A percentile compares a stretch with the other conserved stretches of the same genome.
These are phyloP conservation scores for Porodaedalea pini DNA, from an alignment of 1,284 basidiomycete genomes.

Conservation along the genomic window DNA sequence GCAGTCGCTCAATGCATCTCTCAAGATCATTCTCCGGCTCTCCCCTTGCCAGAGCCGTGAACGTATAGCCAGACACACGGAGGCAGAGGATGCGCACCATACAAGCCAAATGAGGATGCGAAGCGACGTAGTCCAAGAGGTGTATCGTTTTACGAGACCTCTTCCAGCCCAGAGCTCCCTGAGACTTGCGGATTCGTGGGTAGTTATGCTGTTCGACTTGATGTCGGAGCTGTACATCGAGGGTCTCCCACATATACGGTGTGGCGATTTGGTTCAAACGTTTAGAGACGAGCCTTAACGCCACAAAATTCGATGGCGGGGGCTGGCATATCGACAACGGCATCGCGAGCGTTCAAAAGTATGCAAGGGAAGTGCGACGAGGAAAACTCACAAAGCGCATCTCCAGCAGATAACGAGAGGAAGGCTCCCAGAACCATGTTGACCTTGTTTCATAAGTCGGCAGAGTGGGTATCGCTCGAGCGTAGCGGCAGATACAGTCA, in stretches of 20 bases:
- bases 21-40: constrained; percentile 2
- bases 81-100: constrained; percentile 1
- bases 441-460: background rate
- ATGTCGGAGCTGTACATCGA: background rate
- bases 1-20: background rate
- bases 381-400: background rate
- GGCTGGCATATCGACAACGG: background rate
- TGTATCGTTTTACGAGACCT: background rate
- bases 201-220: background rate
- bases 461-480: background rate
- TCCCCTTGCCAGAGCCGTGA: background rate
- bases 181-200: background rate
- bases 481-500: background rate
- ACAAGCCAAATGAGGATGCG: background rate
- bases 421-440: constrained; percentile 2
- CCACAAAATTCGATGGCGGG: background rate
- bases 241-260: background rate
- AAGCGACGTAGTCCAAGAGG: constrained; percentile 2
- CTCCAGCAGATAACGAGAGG: constrained; percentile 5
- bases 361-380: background rate
- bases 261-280: background rate
- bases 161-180: background rate
- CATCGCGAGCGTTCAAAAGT: background rate
- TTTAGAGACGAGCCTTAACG: background rate
- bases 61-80: constrained; percentile 5